A percentile compares a stretch with the other conserved stretches of the same genome.
phyloP scores from a whole-genome alignment of 2,329 filamentous ascomycete species.

The Aspergillus niger region DNA sequence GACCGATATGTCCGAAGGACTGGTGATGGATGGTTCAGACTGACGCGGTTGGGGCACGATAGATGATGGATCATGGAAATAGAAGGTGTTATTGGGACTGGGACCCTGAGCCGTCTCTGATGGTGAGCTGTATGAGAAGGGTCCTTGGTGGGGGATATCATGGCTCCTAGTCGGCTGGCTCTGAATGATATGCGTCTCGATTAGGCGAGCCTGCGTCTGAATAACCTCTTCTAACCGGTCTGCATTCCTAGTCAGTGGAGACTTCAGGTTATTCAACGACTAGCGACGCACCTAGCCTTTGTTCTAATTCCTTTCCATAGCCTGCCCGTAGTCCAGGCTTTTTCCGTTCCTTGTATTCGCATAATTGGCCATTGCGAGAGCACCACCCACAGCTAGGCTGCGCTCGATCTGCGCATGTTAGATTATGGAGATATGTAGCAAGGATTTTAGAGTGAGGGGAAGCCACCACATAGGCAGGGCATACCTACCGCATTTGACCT shows the following conservation, averaged over 20 bases:
- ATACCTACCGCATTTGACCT: slow-evolving; percentile 49
- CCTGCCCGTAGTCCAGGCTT: slow-evolving; percentile 67
- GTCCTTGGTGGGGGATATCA: slow-evolving; percentile 28
- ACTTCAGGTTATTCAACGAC: background rate
- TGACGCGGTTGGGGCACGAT: slow-evolving; percentile 52
- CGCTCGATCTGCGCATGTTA: slow-evolving; percentile 45
- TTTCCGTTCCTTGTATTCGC: slow-evolving; percentile 70
- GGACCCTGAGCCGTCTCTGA: slow-evolving; percentile 53
- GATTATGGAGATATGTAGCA: slow-evolving; percentile 11
- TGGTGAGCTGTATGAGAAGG: slow-evolving; percentile 48
- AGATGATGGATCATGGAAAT: slow-evolving; percentile 61
- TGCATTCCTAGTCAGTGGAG: slow-evolving; percentile 18
- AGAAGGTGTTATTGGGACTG: slow-evolving; percentile 62
- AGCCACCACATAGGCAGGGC: background rate
- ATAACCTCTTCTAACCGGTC: slow-evolving; percentile 70
- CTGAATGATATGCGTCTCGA: slow-evolving; percentile 58
- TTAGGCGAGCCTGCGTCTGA: slow-evolving; percentile 65
- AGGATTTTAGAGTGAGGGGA: background rate
- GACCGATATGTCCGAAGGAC: slow-evolving; percentile 37
- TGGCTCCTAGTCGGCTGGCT: slow-evolving; percentile 33
- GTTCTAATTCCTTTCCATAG: slow-evolving; percentile 72
- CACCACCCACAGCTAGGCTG: slow-evolving; percentile 72
- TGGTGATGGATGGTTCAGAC: slow-evolving; percentile 45
- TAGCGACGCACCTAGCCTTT: slow-evolving; percentile 55
- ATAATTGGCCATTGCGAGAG: slow-evolving; percentile 64